Percentiles rank a stretch among this genome's conserved stretches.
Conservation (phyloP, 768 basidiomycete species). For the Trametes maxima region DNA sequence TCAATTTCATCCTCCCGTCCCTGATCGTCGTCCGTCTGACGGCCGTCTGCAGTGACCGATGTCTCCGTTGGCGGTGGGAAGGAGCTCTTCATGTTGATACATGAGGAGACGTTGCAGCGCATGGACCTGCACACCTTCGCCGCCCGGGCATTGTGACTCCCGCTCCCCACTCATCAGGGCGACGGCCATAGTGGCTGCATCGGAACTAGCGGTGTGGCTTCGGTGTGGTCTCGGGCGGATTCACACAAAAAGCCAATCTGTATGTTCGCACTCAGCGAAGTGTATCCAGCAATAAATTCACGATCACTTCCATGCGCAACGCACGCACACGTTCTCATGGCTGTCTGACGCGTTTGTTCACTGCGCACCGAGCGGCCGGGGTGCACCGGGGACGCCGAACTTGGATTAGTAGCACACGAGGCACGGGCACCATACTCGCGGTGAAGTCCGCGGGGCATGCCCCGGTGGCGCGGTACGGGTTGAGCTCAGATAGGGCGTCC, state of each 20-base stretch:
- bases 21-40: background rate
- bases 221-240: background rate
- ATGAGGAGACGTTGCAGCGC: constrained; percentile 8
- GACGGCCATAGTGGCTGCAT: background rate
- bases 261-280: constrained; percentile 15
- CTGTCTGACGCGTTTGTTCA: background rate
- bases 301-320: background rate
- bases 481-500: too few species aligned
- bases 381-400: background rate
- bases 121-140: constrained; percentile 13
- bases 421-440: background rate
- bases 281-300: background rate
- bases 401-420: constrained; percentile 17
- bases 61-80: constrained; percentile 17
- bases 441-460: background rate
- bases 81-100: constrained; percentile 17
- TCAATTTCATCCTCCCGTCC: background rate
- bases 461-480: background rate
- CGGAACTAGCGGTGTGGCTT: too few species aligned
- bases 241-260: background rate
- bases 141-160: background rate
- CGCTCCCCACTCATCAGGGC: background rate
- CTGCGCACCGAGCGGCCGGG: background rate
- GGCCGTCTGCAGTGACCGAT: constrained; percentile 4
- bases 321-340: background rate